These are phyloP conservation scores for Phytophthora citrophthora DNA, from an alignment of 352 stramenopile species.

Conservation along the genomic window DNA sequence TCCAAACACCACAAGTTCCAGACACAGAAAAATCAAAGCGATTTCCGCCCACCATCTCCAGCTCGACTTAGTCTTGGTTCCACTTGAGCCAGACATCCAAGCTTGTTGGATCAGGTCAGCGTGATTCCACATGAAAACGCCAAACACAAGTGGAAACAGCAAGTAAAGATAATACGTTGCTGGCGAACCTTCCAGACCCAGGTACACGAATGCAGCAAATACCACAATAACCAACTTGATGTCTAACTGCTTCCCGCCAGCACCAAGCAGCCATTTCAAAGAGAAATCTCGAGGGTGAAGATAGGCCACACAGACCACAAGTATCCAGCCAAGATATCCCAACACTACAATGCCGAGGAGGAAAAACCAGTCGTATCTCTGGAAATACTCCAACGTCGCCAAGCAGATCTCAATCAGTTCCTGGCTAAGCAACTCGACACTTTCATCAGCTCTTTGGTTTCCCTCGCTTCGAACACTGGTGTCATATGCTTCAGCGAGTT, in stretches of 20 bases:
- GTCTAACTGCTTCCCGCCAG: slow-evolving; percentile 31
- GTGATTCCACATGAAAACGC: slow-evolving; percentile 62
- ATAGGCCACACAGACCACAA: slow-evolving; percentile 62
- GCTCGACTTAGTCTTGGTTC: slow-evolving; percentile 3
- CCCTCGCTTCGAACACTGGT: slow-evolving; percentile 13
- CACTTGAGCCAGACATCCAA: slow-evolving; percentile 6
- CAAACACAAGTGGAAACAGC: slow-evolving; percentile 71
- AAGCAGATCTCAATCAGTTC: slow-evolving; percentile 80
- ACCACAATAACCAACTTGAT: slow-evolving; percentile 26
- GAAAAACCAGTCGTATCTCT: slow-evolving; percentile 88
- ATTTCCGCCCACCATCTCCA: slow-evolving; percentile 37
- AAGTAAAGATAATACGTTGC: slow-evolving; percentile 83
- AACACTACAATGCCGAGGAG: slow-evolving; percentile 75
- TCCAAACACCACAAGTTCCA: slow-evolving; percentile 76
- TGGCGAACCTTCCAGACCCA: slow-evolving; percentile 71
- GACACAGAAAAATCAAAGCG: slow-evolving; percentile 49
- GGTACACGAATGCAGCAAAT: slow-evolving; percentile 53
- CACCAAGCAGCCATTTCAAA: slow-evolving; percentile 37
- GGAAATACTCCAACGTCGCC: slow-evolving; percentile 77
- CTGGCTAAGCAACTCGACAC: slow-evolving; percentile 61
- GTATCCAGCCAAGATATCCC: slow-evolving; percentile 83
- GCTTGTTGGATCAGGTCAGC: slow-evolving; percentile 29
- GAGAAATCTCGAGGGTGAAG: slow-evolving; percentile 48
- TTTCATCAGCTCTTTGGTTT: slow-evolving; percentile 11
- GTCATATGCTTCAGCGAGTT: slow-evolving; percentile 38